phyloP scores from a whole-genome alignment of 352 stramenopile species.

The Phytophthora cryptogea region DNA sequence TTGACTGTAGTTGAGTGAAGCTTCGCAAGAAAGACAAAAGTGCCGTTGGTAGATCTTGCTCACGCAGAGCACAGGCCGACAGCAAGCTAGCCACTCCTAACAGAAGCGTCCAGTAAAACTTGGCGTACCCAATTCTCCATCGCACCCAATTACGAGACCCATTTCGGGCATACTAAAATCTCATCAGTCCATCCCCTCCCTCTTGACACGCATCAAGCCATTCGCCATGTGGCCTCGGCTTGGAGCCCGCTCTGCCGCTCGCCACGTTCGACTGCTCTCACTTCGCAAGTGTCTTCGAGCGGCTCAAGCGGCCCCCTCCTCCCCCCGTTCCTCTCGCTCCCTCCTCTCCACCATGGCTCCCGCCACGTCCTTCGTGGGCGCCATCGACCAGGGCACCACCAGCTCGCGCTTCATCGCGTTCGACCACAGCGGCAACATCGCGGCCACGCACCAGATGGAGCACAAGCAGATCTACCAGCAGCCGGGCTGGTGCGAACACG shows the following conservation, averaged over 20 bases:
- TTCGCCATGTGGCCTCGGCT: constrained; percentile 23
- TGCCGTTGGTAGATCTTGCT: too few relatives aligned
- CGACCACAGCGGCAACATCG: constrained; percentile 87
- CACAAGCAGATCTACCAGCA: constrained; percentile 97
- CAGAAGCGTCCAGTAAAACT: constrained; percentile 1
- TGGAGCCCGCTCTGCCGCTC: constrained; percentile 3
- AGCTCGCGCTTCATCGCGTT: constrained; percentile 97
- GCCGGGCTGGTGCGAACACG: constrained; percentile 97
- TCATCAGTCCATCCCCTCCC: not conserved
- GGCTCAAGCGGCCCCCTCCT: constrained; percentile 18
- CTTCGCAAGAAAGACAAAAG: too few relatives aligned
- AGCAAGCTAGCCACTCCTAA: not conserved
- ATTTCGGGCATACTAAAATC: constrained; percentile 7
- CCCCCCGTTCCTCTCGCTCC: constrained; percentile 4
- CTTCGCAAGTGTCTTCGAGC: constrained; percentile 42
- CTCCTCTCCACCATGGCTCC: constrained; percentile 38
- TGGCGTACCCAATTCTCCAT: not conserved
- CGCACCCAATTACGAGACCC: not conserved
- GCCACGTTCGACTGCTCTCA: constrained; percentile 25
- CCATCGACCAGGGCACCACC: constrained; percentile 98
- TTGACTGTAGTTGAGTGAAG: too few relatives aligned
- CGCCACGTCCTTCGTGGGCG: constrained; percentile 66
- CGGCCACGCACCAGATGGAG: constrained; percentile 94
- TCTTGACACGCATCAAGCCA: not conserved
- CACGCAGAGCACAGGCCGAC: too few relatives aligned